phyloP scores from a whole-genome alignment of 768 basidiomycete genomes.

The Leccinum ochraceum region DNA sequence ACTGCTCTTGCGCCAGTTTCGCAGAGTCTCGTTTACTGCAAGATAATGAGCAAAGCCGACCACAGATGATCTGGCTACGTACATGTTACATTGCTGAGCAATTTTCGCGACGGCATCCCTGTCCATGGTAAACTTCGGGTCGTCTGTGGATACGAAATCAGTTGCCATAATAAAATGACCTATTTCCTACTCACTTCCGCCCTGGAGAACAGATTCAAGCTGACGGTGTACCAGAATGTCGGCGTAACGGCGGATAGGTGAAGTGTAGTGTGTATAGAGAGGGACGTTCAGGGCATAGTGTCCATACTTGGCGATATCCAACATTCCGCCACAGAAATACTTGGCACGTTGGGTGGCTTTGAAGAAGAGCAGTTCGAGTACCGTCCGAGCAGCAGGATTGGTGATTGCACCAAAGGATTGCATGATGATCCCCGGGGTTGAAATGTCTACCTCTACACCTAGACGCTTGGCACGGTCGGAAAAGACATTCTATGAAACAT shows the following conservation, averaged over 20 bases:
- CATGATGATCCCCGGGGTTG: slow-evolving; percentile 81
- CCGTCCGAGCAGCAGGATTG: slow-evolving; percentile 69
- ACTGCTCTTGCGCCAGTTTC: slow-evolving; percentile 92
- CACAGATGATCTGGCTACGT: slow-evolving; percentile 28
- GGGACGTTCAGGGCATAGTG: slow-evolving; percentile 92
- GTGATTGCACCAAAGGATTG: slow-evolving; percentile 74
- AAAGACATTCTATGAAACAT: slow-evolving; percentile 61
- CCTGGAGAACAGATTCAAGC: slow-evolving; percentile 83
- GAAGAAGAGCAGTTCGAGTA: slow-evolving; percentile 81
- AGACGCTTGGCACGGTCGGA: slow-evolving; percentile 79
- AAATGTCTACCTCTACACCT: slow-evolving; percentile 79
- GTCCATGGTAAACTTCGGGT: slow-evolving; percentile 94
- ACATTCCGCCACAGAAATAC: slow-evolving; percentile 99
- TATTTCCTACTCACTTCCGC: slow-evolving; percentile 49
- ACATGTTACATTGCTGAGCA: slow-evolving; percentile 98
- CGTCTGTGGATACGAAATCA: slow-evolving; percentile 40
- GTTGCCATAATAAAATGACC: neutral
- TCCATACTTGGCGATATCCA: slow-evolving; percentile 96
- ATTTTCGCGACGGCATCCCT: slow-evolving; percentile 97
- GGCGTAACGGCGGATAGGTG: slow-evolving; percentile 90
- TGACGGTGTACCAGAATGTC: slow-evolving; percentile 97
- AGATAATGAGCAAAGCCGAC: slow-evolving; percentile 7
- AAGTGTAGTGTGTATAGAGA: slow-evolving; percentile 92
- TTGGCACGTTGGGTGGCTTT: slow-evolving; percentile 96
- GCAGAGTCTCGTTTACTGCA: slow-evolving; percentile 89